A percentile compares a stretch with the other conserved stretches of the same genome.
Evolutionary conservation across 352 stramenopile species (phyloP).

Genomic region (Phytopythium helicoides): DNA sequence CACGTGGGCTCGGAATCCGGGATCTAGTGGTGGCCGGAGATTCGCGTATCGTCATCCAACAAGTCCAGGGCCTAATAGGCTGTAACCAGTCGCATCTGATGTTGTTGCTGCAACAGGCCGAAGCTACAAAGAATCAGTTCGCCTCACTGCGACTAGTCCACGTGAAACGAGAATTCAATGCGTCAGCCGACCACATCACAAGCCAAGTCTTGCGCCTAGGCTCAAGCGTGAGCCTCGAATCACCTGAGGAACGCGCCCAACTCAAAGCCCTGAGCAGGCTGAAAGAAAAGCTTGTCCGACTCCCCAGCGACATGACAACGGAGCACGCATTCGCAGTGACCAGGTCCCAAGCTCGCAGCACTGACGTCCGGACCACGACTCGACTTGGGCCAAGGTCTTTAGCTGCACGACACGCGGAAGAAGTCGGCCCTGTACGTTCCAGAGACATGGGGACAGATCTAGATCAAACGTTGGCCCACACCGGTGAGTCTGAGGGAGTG

Average conservation of each 20-base stretch:
- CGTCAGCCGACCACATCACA: conserved; percentile 10
- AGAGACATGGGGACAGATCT: too few relatives aligned
- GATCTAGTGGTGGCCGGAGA: not conserved
- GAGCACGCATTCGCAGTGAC: too few relatives aligned
- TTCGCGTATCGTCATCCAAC: not conserved
- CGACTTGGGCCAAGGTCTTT: too few relatives aligned
- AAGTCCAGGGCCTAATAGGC: not conserved
- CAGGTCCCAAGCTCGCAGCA: too few relatives aligned
- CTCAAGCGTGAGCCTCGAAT: too few relatives aligned
- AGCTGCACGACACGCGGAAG: too few relatives aligned
- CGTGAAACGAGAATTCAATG: conserved; percentile 21
- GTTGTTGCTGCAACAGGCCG: conserved; percentile 7
- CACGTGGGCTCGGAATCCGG: not conserved
- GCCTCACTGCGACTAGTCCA: conserved; percentile 7
- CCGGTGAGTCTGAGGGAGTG: too few relatives aligned
- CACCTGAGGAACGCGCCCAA: not conserved
- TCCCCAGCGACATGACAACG: too few relatives aligned
- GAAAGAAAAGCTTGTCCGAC: too few relatives aligned
- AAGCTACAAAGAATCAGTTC: conserved; percentile 3
- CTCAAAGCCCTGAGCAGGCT: not conserved
- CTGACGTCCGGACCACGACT: too few relatives aligned
- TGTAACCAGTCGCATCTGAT: conserved; percentile 9
- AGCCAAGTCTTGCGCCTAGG: not conserved
- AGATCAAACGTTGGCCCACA: too few relatives aligned
- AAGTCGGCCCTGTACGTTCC: too few relatives aligned